Base-by-base conservation (phyloP, 108 stramenopile genomes). In the Bacterosira constricta region DNA sequence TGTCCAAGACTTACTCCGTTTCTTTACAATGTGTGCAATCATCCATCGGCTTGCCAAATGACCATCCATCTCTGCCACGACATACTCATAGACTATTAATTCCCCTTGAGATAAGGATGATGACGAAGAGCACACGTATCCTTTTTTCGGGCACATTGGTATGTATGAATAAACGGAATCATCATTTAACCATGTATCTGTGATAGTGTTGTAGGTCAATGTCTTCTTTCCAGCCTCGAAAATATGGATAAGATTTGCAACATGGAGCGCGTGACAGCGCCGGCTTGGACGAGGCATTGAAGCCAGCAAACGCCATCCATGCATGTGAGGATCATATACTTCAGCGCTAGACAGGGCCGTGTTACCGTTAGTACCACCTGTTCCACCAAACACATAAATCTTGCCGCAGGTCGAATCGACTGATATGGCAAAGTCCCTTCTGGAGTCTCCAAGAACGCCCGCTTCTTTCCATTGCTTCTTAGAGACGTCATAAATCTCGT, bases 141-240 rank as follows among this genome's bases (percentile, higher is more conserved):
- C 68, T 2, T 69, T 58, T 8, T 29, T 3, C 39, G 68, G 68
- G 38, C 56, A 69, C 30, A 46, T 58, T 3, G 68, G 68, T 9
- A 69, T 29, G 23, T 35, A 58, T 17, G 55, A 4, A 23, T 58
- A 42, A 34, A 58, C 68, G 4, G 68, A 56, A 32, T 4, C 39
- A 11, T 58, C 68, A 4, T 56, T 37, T 6, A 18, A 2, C 68
- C 68, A 69, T 21, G 39, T 47, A 21, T 58, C 56, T 25, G 20
- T 9, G 15, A 37, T 15, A 20, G 9, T 69, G 44, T 69, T 37
- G 37, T 69, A 69, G 9, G 68, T 58, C 0, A 69, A 0, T 8
- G 68, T 69, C 55, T 47, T 30, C 31, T 69, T 69, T 56, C 68
- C 68, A 47, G 37, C 58, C 32, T 69, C 68, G 27, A 38, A 58